These are phyloP conservation scores for Fusarium sp. DNA, from an alignment of 2,329 filamentous ascomycete genomes.

Conservation along the genomic window DNA sequence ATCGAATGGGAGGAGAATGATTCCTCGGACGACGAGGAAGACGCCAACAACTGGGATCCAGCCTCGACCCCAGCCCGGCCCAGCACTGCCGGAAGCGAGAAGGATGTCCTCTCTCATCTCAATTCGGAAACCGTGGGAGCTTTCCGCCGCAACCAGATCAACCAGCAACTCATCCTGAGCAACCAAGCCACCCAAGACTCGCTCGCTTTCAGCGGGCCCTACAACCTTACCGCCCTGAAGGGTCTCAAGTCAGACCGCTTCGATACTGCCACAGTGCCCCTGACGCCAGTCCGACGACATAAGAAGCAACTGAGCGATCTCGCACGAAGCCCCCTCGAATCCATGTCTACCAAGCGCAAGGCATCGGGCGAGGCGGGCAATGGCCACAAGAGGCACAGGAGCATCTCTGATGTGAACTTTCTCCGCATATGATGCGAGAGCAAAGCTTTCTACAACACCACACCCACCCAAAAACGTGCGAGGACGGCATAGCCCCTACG, in stretches of 20 bases:
- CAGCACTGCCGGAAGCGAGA: slow-evolving; percentile 65
- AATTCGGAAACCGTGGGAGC: slow-evolving; percentile 80
- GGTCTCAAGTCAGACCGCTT: slow-evolving; percentile 78
- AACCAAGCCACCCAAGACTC: slow-evolving; percentile 75
- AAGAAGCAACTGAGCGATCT: slow-evolving; percentile 64
- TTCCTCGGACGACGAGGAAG: slow-evolving; percentile 73
- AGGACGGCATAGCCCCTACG: slow-evolving; percentile 61
- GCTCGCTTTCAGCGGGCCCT: slow-evolving; percentile 73
- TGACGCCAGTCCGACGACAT: slow-evolving; percentile 76
- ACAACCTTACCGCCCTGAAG: slow-evolving; percentile 72
- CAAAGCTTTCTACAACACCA: slow-evolving; percentile 19
- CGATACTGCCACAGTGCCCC: slow-evolving; percentile 76
- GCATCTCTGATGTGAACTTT: slow-evolving; percentile 70
- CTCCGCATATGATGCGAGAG: slow-evolving; percentile 59
- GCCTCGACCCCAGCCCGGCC: slow-evolving; percentile 68
- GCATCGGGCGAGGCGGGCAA: slow-evolving; percentile 61
- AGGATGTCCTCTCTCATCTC: slow-evolving; percentile 71
- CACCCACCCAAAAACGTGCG: slow-evolving; percentile 56
- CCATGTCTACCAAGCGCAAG: slow-evolving; percentile 69
- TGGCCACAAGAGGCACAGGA: slow-evolving; percentile 71
- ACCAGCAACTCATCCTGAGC: slow-evolving; percentile 73
- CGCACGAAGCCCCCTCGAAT: slow-evolving; percentile 66
- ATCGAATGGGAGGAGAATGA: slow-evolving; percentile 76
- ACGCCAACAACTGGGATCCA: slow-evolving; percentile 65
- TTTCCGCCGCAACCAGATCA: slow-evolving; percentile 80